phyloP scores from a whole-genome alignment of 2,329 filamentous ascomycete species.

The Thelonectria discophora region DNA sequence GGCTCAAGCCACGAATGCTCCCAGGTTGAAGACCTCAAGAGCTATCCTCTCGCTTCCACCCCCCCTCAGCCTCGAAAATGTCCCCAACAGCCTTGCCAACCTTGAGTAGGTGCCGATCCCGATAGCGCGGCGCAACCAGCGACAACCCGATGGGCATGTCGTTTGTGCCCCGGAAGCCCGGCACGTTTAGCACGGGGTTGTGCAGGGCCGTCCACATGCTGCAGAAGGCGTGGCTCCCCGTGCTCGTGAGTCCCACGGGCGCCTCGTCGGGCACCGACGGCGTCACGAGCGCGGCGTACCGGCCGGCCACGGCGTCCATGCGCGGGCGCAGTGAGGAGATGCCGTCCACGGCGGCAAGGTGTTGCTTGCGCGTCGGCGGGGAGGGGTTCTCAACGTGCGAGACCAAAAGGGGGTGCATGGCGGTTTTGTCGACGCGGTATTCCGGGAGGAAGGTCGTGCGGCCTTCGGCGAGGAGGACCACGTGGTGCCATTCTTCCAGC shows the following conservation, averaged over 20 bases:
- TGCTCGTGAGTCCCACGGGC: constrained; percentile 61
- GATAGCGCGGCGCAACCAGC: constrained; percentile 58
- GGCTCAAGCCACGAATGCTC: neutral
- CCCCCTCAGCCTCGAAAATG: constrained; percentile 46
- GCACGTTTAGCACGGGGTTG: constrained; percentile 70
- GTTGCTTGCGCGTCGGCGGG: constrained; percentile 55
- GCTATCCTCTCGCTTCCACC: constrained; percentile 38
- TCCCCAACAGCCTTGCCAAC: constrained; percentile 51
- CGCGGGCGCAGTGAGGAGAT: constrained; percentile 63
- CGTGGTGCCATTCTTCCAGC: constrained; percentile 62
- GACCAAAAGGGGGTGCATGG: constrained; percentile 57
- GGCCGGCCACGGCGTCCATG: constrained; percentile 61
- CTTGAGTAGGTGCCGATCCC: constrained; percentile 55
- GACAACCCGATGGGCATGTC: constrained; percentile 68
- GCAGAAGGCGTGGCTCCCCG: constrained; percentile 65
- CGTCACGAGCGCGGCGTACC: constrained; percentile 65
- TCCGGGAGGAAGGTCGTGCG: constrained; percentile 63
- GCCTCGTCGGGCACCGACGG: constrained; percentile 70
- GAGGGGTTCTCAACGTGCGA: constrained; percentile 62
- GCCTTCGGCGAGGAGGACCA: constrained; percentile 63
- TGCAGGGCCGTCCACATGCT: constrained; percentile 65
- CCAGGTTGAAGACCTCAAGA: neutral
- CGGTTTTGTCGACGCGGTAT: constrained; percentile 58
- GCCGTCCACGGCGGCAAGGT: constrained; percentile 63
- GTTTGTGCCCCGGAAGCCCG: constrained; percentile 64